Evolutionary conservation across 805 yeast species (phyloP).

Genomic region (Ogataea paraovalis): DNA sequence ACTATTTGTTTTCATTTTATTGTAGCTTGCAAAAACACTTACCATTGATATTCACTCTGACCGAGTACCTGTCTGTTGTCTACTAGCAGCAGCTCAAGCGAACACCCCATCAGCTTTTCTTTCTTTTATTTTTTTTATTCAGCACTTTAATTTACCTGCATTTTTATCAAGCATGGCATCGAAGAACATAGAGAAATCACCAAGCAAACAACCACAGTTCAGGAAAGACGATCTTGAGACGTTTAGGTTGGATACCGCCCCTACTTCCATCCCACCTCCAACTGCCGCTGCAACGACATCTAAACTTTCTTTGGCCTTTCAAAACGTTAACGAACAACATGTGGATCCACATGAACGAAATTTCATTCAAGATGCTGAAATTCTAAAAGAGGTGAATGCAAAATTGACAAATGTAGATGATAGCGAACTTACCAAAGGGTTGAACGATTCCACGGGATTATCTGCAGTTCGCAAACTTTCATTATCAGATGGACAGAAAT

Average conservation of each 20-base stretch:
- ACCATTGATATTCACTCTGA: too few relatives aligned
- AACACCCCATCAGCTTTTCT: too few relatives aligned
- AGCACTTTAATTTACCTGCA: too few relatives aligned
- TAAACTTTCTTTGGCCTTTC: slow-evolving; percentile 29
- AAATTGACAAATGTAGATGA: slow-evolving; percentile 21
- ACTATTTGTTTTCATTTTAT: too few relatives aligned
- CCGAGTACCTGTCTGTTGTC: too few relatives aligned
- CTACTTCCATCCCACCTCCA: not conserved
- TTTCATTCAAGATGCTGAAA: slow-evolving; percentile 25
- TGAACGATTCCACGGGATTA: slow-evolving; percentile 1
- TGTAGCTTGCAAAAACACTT: too few relatives aligned
- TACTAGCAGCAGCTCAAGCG: too few relatives aligned
- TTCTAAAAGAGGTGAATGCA: slow-evolving; percentile 26
- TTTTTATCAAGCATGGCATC: not conserved
- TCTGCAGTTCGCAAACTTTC: slow-evolving; percentile 10
- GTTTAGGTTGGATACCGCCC: not conserved
- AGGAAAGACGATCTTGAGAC: not conserved
- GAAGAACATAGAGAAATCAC: not conserved
- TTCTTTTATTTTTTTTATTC: too few relatives aligned
- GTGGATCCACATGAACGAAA: slow-evolving; percentile 22
- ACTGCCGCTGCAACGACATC: slow-evolving; percentile 14
- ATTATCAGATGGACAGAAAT: slow-evolving; percentile 7
- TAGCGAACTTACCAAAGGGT: slow-evolving; percentile 17
- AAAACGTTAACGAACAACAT: slow-evolving; percentile 19
- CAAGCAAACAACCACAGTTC: not conserved